Evolutionary conservation across 169 alveolate genomes (phyloP), one percentile per base, ranked within the genome.

Genomic region (Cryptosporidium ryanae): DNA sequence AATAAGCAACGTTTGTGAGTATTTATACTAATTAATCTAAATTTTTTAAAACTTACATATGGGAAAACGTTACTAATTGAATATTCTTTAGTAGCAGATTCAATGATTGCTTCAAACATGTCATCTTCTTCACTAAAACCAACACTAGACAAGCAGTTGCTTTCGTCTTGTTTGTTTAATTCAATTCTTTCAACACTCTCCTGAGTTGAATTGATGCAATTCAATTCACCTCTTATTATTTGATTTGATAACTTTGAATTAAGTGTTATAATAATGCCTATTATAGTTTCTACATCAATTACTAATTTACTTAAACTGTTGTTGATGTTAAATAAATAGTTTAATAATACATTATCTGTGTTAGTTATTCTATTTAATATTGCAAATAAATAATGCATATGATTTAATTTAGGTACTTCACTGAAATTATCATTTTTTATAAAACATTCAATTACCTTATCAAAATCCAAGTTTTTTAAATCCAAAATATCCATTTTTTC

Each of bases 91-190:
- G 71, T 76, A 1, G 87, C 87, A 44, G 87, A 76, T 48, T 76
- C 87, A 8, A 76, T 52, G 34, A 76, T 76, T 4, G 87, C 87
- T 59, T 76, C 87, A 59, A 76, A 76, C 87, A 76, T 76, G 0
- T 76, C 87, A 76, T 76, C 71, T 59, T 59, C 87, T 61, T 76
- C 87, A 59, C 38, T 61, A 38, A 38, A 38, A 38, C 46, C 46
- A 38, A 38, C 8, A 38, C 8, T 10, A 29, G 57, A 38, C 1
- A 27, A 34, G 38, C 38, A 23, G 25, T 76, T 50, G 18, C 34
- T 70, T 34, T 1, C 43, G 10, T 65, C 21, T 7, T 44, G 18
- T 29, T 65, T 65, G 7, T 65, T 23, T 44, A 27, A 65, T 29
- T 61, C 44, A 25, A 61, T 18, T 29, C 8, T 18, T 18, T 61